phyloP scores from a whole-genome alignment of 1,284 basidiomycete genomes.

The Porodaedalea pini region DNA sequence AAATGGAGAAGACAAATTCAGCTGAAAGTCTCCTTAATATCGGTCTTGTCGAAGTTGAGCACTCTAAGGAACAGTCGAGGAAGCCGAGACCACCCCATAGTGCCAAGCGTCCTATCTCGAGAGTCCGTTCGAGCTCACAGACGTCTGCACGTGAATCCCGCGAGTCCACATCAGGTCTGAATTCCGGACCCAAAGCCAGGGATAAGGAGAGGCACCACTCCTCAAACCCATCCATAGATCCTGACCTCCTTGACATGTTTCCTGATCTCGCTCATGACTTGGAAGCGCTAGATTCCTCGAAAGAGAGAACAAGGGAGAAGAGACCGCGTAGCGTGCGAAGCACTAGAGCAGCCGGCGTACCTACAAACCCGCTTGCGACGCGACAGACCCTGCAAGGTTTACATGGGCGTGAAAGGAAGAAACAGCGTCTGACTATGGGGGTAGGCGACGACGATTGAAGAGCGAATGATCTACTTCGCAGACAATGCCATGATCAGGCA shows the following conservation, averaged over 20 bases:
- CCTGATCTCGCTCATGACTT: background rate
- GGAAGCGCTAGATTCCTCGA: background rate
- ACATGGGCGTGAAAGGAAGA: conserved; percentile 6
- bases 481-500: no score
- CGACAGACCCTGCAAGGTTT: background rate
- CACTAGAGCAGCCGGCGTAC: background rate
- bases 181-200: background rate
- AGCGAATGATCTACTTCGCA: background rate
- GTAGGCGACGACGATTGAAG: background rate
- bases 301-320: background rate
- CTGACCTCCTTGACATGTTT: background rate
- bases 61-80: background rate
- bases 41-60: background rate
- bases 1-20: no score
- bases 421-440: conserved; percentile 6
- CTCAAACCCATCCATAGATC: background rate
- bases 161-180: background rate
- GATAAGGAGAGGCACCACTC: background rate
- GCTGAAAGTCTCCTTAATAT: no score
- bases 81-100: background rate
- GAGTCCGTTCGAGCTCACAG: background rate
- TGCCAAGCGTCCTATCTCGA: background rate
- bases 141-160: no score
- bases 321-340: background rate
- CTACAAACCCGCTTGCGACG: conserved; percentile 8